These are phyloP conservation scores for Amanita molliuscula DNA, from an alignment of 768 basidiomycete genomes.

Conservation along the genomic window DNA sequence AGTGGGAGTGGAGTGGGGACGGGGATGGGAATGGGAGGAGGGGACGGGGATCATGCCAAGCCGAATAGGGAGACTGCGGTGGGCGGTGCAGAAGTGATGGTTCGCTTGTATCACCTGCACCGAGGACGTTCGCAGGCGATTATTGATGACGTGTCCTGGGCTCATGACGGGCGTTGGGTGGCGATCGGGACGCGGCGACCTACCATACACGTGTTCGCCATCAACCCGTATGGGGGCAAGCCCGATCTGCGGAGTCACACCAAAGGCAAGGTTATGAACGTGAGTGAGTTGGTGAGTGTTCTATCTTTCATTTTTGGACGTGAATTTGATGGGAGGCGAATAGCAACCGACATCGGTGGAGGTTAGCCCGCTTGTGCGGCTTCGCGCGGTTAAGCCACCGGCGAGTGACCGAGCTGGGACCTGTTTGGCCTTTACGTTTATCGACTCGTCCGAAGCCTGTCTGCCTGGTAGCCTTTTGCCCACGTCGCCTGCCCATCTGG, in stretches of 20 bases:
- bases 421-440: constrained; percentile 48
- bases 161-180: constrained; percentile 53
- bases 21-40: not conserved
- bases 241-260: constrained; percentile 54
- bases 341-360: constrained; percentile 45
- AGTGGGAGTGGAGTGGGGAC: not conserved
- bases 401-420: constrained; percentile 19
- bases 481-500: constrained; percentile 7
- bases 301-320: not conserved
- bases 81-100: constrained; percentile 17
- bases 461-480: constrained; percentile 29
- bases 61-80: constrained; percentile 1
- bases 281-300: constrained; percentile 32
- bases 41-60: not conserved
- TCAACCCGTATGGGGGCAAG: constrained; percentile 68
- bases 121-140: constrained; percentile 64
- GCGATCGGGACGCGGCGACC: constrained; percentile 56
- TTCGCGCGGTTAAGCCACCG: constrained; percentile 26
- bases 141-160: constrained; percentile 46
- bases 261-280: constrained; percentile 47
- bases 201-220: constrained; percentile 63
- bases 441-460: constrained; percentile 24
- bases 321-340: not conserved
- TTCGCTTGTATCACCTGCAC: constrained; percentile 58
- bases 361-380: constrained; percentile 43